These are phyloP conservation scores for Claviceps purpurea DNA, from an alignment of 2,329 filamentous ascomycete species.

Conservation along the genomic window DNA sequence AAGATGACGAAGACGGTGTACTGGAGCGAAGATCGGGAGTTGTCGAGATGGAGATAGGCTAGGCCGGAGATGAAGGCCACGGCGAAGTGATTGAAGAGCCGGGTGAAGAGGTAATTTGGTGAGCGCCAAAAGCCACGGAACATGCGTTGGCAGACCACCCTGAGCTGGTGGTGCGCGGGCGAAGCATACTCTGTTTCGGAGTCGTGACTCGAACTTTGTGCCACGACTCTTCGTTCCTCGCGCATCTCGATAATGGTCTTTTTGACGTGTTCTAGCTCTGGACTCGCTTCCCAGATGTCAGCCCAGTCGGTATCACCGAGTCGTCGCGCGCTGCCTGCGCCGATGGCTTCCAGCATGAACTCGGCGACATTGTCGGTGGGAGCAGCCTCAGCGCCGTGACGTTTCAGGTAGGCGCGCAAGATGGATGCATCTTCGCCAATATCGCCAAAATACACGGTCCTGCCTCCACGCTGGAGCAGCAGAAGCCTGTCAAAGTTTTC, in stretches of 20 bases:
- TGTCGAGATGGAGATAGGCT: constrained; percentile 63
- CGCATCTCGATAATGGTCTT: constrained; percentile 55
- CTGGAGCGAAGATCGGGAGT: constrained; percentile 65
- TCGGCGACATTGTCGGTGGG: constrained; percentile 50
- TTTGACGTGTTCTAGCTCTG: constrained; percentile 55
- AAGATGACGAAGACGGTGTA: constrained; percentile 85
- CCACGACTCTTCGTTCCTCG: constrained; percentile 34
- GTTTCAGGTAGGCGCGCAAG: constrained; percentile 50
- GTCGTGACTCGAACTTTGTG: constrained; percentile 30
- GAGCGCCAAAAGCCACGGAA: constrained; percentile 74
- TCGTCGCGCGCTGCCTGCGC: constrained; percentile 58
- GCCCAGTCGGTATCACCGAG: constrained; percentile 68
- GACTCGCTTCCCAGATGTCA: constrained; percentile 62
- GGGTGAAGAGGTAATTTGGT: constrained; percentile 79
- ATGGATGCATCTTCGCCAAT: constrained; percentile 62
- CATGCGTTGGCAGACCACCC: constrained; percentile 57
- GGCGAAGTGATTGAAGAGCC: constrained; percentile 70
- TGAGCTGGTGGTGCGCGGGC: constrained; percentile 65
- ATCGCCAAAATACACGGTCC: constrained; percentile 76
- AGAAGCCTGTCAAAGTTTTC: constrained; percentile 79
- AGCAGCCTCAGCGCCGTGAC: constrained; percentile 45
- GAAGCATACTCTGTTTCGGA: constrained; percentile 70
- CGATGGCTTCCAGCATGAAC: constrained; percentile 78
- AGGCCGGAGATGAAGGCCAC: constrained; percentile 70
- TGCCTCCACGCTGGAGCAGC: constrained; percentile 63